Evolutionary conservation across 108 stramenopile genomes (phyloP), one percentile per base, ranked within the genome.

Genomic region (Phaeodactylum tricornutum): DNA sequence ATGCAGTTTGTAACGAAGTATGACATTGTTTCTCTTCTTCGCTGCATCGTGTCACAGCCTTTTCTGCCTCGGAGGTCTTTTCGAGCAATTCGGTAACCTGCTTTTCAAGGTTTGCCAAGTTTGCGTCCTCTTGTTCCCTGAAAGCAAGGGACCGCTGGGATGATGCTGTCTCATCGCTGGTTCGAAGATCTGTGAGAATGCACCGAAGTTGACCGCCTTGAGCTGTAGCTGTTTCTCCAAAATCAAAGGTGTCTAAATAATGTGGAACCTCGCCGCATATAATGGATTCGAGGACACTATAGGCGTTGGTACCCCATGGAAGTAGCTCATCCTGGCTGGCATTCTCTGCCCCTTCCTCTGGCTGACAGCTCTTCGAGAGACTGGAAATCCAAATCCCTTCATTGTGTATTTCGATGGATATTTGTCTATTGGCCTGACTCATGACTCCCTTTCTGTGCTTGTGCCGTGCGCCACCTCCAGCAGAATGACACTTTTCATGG

Each of bases 361-460:
- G 28, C 53, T 40, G 21, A 38, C 38, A 29, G 59, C 46, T 44
- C 14, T 46, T 17, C 29, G 36, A 31, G 4, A 64, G 0, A 12
- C 40, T 46, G 34, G 39, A 74, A 3, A 79, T 47, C 66, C 79
- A 79, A 7, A 86, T 59, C 7, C 84, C 84, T 68, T 86, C 84
- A 43, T 86, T 86, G 64, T 86, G 79, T 9, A 86, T 77, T 53
- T 86, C 84, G 7, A 81, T 54, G 1, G 75, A 68, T 26, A 85
- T 28, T 45, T 81, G 79, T 24, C 65, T 56, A n/a, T 53, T 29
- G 28, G 71, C 66, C 29, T 64, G 69, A 31, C 61, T 78, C 36
- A 76, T 53, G 5, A 72, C 40, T 2, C 50, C 53, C 44, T 85
- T 85, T 7, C 84, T 62, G 27, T 75, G 79, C 39, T 78, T 85